Evolutionary conservation across 176 grass and related monocot species (phyloP), one percentile per base, ranked within the genome.

Genomic region (Musa schizocarpa): DNA sequence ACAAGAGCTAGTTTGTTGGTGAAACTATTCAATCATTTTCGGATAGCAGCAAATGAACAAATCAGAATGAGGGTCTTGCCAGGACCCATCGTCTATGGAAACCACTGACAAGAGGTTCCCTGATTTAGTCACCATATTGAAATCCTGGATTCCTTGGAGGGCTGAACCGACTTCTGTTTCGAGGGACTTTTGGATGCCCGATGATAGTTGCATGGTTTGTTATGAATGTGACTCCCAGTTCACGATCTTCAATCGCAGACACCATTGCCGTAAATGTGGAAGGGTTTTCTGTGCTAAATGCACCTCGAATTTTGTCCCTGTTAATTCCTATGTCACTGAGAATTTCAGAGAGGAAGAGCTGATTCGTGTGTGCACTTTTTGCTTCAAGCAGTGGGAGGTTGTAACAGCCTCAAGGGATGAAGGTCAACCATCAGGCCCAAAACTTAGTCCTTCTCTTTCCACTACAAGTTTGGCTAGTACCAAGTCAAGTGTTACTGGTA

Each of bases 121-220:
- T 49, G 90, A 94, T 81, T 50, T 99, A 20, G 75, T 94, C 13
- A 82, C 80, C 17, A 61, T 86, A 48, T 80, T 94, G 70, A 94
- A 89, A 76, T 99, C 88, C 51, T 93, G 84, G 95, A 92, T 96
- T 75, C 83, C 89, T 76, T 82, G 85, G 59, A 86, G 78, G 73
- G 81, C 85, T 50, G 87, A 92, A 71, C 82, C 86, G 25, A 82
- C 84, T 68, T 86, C 85, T 68, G 9, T 91, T 13, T 88, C 88
- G 0, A 71, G 90, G 64, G 95, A 91, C 27, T 99, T 99, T 70
- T 99, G 95, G 95, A 99, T 99, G 95, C 95, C 95, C n/a, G 95
- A 99, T 69, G 82, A 92, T 74, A 92, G 95, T 71, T 99, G 95
- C 50, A 88, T 86, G 12, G 90, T 99, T 19, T 99, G 95, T 52